Percentiles rank a stretch among this genome's conserved stretches.
Evolutionary conservation across 2,329 filamentous ascomycete species (phyloP).

Genomic region (Phaeomoniella chlamydospora): DNA sequence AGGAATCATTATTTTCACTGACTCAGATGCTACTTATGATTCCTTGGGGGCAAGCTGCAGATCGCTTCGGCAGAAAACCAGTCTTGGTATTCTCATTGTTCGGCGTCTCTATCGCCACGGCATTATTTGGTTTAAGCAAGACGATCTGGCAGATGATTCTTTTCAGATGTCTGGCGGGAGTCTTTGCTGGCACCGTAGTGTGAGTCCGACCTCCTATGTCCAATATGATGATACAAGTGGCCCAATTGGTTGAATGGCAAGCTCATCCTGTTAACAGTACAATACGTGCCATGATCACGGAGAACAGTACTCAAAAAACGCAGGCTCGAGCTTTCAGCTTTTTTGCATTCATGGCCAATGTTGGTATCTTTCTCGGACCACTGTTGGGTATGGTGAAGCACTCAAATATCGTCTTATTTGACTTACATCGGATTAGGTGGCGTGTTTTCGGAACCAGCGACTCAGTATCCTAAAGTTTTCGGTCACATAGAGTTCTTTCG

Average conservation of each 20-base stretch:
- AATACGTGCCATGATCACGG: slow-evolving; percentile 62
- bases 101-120: slow-evolving; percentile 47
- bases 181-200: slow-evolving; percentile 61
- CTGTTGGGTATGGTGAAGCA: slow-evolving; percentile 31
- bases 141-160: slow-evolving; percentile 61
- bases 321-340: slow-evolving; percentile 62
- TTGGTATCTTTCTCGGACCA: slow-evolving; percentile 61
- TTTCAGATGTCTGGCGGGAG: slow-evolving; percentile 54
- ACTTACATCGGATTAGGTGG: slow-evolving; percentile 25
- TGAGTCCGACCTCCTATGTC: slow-evolving; percentile 9
- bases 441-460: slow-evolving; percentile 50
- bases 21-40: slow-evolving; percentile 70
- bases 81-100: slow-evolving; percentile 52
- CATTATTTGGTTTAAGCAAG: slow-evolving; percentile 53
- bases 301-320: slow-evolving; percentile 54
- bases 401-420: slow-evolving; percentile 7
- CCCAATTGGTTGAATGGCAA: too few species aligned
- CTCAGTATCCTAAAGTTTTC: slow-evolving; percentile 48
- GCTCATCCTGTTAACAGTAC: not conserved
- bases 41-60: slow-evolving; percentile 54
- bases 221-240: too few species aligned
- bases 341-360: slow-evolving; percentile 61
- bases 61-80: slow-evolving; percentile 58
- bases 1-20: slow-evolving; percentile 52
- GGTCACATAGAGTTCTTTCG: slow-evolving; percentile 41